Evolutionary conservation across 768 basidiomycete species (phyloP), one percentile per base, ranked within the genome.

Genomic region (Boletus patriciae): DNA sequence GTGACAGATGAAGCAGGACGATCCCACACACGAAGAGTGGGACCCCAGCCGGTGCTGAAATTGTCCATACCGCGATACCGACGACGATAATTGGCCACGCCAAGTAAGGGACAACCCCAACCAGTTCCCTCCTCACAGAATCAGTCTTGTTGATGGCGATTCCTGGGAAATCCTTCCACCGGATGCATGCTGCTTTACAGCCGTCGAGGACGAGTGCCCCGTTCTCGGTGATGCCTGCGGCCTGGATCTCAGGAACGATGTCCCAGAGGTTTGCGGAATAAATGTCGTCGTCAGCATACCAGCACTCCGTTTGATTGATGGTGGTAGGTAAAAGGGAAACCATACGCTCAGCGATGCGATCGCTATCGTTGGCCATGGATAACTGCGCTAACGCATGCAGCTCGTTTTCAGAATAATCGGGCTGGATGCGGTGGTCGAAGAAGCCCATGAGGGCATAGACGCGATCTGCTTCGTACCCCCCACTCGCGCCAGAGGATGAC

Each of bases 401-500:
- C 16, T 65, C 64, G 4, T 50, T 51, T 27, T 65, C 64, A 1
- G 45, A 33, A 8, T 43, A 49, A 23, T 50, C 58, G 1, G 64
- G 64, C 46, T 58, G 51, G 19, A 65, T 65, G 1, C 64, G 55
- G 18, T 62, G 64, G n/a, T 65, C 57, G 33, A 65, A 65, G 41
- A 65, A 65, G 11, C 64, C 64, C 64, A 65, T 65, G 31, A 65
- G 44, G 8, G 64, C 64, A 13, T 65, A 65, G 1, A 65, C 63
- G 13, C 52, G 54, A 36, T 65, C 60, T 15, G 64, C 64, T 23
- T 54, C 49, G 31, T 65, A 65, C 6, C 34, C 23, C 13, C 51
- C 43, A 25, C 4, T 33, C 11, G 18, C 31, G 15, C 2, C 1
- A 34, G 31, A 21, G n/a, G 31, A 10, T 4, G 33, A 29, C 1